Percentiles rank a stretch among this genome's conserved stretches.
These are phyloP conservation scores for Fonsecaea pugnacius DNA, from an alignment of 2,329 filamentous ascomycete species.

Conservation along the genomic window DNA sequence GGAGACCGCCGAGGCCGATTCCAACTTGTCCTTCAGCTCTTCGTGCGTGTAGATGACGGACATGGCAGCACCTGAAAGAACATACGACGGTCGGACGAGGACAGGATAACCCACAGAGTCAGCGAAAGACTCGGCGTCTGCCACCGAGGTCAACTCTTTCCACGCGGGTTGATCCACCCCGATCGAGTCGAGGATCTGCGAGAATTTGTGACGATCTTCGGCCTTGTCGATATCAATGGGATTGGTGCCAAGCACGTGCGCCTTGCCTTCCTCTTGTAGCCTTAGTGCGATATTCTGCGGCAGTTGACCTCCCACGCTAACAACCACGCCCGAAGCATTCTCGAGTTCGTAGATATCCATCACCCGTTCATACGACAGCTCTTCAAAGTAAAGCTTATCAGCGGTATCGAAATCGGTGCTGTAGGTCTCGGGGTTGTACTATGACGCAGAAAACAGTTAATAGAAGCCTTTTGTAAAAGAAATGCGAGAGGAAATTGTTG, in stretches of 20 bases:
- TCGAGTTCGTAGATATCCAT: slow-evolving; percentile 99
- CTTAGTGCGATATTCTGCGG: slow-evolving; percentile 97
- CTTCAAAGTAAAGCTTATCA: slow-evolving; percentile 94
- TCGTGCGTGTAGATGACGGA: slow-evolving; percentile 87
- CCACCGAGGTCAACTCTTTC: slow-evolving; percentile 92
- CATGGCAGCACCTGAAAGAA: slow-evolving; percentile 97
- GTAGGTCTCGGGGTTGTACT: slow-evolving; percentile 79
- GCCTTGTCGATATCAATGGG: slow-evolving; percentile 96
- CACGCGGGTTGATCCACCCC: slow-evolving; percentile 96
- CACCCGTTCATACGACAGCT: slow-evolving; percentile 93
- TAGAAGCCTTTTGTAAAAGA: slow-evolving; percentile 20
- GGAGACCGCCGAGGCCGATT: slow-evolving; percentile 85
- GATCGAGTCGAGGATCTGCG: slow-evolving; percentile 93
- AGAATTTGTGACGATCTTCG: slow-evolving; percentile 98
- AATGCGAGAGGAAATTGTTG: slow-evolving; percentile 5
- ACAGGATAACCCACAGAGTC: slow-evolving; percentile 88
- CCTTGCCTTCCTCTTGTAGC: slow-evolving; percentile 86
- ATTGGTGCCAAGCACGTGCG: slow-evolving; percentile 89
- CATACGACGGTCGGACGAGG: slow-evolving; percentile 90
- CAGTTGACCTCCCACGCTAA: slow-evolving; percentile 93
- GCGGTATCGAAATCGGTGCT: slow-evolving; percentile 85
- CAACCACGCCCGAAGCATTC: slow-evolving; percentile 80
- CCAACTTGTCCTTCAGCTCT: slow-evolving; percentile 92
- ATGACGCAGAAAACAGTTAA: slow-evolving; percentile 6
- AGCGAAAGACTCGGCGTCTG: slow-evolving; percentile 86